phyloP scores from a whole-genome alignment of 257 asterid species.

The Primulina eburnea region DNA sequence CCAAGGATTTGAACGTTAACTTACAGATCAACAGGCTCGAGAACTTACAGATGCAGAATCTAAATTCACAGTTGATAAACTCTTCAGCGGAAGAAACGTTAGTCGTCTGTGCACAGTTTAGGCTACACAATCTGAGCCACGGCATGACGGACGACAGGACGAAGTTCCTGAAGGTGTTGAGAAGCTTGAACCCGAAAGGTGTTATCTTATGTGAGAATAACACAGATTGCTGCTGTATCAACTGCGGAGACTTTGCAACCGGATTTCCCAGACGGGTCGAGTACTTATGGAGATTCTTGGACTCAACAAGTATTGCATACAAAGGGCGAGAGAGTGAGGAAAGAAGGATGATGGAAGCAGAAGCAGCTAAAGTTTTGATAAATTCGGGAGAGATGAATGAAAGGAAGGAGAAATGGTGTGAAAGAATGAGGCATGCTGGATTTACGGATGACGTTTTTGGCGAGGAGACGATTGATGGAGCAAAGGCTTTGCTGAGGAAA shows the following conservation, averaged over 20 bases:
- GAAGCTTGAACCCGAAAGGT: constrained; percentile 59
- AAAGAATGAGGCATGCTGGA: constrained; percentile 61
- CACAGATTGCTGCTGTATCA: constrained; percentile 63
- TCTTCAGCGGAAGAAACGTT: constrained; percentile 56
- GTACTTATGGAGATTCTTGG: constrained; percentile 68
- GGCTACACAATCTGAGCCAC: constrained; percentile 67
- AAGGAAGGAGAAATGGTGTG: constrained; percentile 72
- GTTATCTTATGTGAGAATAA: constrained; percentile 67
- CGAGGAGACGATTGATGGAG: constrained; percentile 71
- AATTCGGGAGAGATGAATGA: constrained; percentile 69
- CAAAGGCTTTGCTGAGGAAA: constrained; percentile 72
- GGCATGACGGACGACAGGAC: constrained; percentile 55
- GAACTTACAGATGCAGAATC: constrained; percentile 50
- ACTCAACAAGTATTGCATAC: constrained; percentile 65
- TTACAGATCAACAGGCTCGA: constrained; percentile 65
- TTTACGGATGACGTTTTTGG: constrained; percentile 51
- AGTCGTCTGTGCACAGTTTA: constrained; percentile 65
- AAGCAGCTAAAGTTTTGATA: constrained; percentile 66
- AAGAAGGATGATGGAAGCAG: constrained; percentile 86
- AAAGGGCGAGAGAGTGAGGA: constrained; percentile 80
- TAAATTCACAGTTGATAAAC: constrained; percentile 47
- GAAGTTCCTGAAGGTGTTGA: constrained; percentile 41
- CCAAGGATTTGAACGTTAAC: constrained; percentile 67
- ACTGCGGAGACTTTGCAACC: constrained; percentile 64
- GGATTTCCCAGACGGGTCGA: constrained; percentile 69